phyloP scores from a whole-genome alignment of 1,284 basidiomycete genomes.

The Spongispora temasekensis region DNA sequence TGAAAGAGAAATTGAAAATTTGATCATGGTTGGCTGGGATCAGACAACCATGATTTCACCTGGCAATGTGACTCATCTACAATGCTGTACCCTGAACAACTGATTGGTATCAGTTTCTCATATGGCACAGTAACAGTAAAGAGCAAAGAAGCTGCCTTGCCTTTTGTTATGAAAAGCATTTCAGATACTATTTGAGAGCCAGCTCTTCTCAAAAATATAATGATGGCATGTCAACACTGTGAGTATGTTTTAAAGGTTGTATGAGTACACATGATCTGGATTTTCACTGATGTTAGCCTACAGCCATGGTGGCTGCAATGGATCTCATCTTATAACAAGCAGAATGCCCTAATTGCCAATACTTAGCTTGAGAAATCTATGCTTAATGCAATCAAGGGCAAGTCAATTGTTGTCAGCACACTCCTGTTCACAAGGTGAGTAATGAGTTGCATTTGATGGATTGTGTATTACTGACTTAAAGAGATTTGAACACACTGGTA shows the following conservation, averaged over 20 bases:
- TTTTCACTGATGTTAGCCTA: slow-evolving; percentile 67
- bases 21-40: too few species aligned
- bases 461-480: neutral
- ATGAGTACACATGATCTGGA: slow-evolving; percentile 38
- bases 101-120: slow-evolving; percentile 69
- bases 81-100: slow-evolving; percentile 80
- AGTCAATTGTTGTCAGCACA: slow-evolving; percentile 45
- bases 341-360: slow-evolving; percentile 56
- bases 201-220: slow-evolving; percentile 58
- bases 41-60: too few species aligned
- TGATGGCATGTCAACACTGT: slow-evolving; percentile 54
- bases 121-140: slow-evolving; percentile 56
- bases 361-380: too few species aligned
- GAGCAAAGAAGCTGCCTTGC: slow-evolving; percentile 51
- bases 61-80: too few species aligned
- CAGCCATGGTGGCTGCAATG: slow-evolving; percentile 72
- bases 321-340: slow-evolving; percentile 64
- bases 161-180: slow-evolving; percentile 62
- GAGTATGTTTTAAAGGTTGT: slow-evolving; percentile 42
- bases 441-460: neutral
- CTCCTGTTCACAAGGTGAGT: slow-evolving; percentile 55
- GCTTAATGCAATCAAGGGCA: slow-evolving; percentile 48
- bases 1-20: too few species aligned
- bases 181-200: slow-evolving; percentile 67
- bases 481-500: too few species aligned